A percentile compares a stretch with the other conserved stretches of the same genome.
Evolutionary conservation across 768 basidiomycete genomes (phyloP).

Genomic region (Tephrocybe sp.): DNA sequence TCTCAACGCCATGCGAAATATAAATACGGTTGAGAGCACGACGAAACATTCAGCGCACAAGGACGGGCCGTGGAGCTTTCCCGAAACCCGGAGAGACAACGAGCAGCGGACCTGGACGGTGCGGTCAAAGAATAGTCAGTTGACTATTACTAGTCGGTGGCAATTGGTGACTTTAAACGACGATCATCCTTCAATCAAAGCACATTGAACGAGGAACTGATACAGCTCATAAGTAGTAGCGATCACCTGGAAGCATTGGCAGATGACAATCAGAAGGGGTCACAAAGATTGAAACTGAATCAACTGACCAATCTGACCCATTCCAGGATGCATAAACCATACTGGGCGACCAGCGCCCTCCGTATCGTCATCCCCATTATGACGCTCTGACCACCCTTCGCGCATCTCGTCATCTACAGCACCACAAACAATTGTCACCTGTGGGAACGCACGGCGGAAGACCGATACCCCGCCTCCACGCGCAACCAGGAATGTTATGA

Average conservation of each 20-base stretch:
- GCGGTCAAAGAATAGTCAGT: slow-evolving; percentile 13
- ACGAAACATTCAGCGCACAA: too few species aligned
- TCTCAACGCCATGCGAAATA: too few species aligned
- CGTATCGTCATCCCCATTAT: slow-evolving; percentile 46
- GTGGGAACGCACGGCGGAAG: slow-evolving; percentile 80
- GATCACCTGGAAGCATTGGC: slow-evolving; percentile 30
- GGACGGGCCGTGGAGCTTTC: too few species aligned
- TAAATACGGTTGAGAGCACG: too few species aligned
- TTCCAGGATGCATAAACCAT: slow-evolving; percentile 84
- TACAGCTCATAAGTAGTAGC: slow-evolving; percentile 34
- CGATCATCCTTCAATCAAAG: too few species aligned
- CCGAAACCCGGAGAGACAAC: too few species aligned
- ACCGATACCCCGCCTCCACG: slow-evolving; percentile 76
- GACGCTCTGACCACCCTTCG: slow-evolving; percentile 69
- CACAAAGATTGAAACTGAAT: background rate
- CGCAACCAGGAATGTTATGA: slow-evolving; percentile 86
- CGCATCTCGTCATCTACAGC: slow-evolving; percentile 76
- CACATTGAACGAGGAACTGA: background rate
- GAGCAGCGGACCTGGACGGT: too few species aligned
- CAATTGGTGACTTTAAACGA: too few species aligned
- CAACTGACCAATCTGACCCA: slow-evolving; percentile 76
- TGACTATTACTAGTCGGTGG: too few species aligned
- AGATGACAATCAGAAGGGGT: slow-evolving; percentile 8
- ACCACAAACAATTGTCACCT: slow-evolving; percentile 80
- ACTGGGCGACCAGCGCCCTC: slow-evolving; percentile 58